A percentile compares a stretch with the other conserved stretches of the same genome.
phyloP scores from a whole-genome alignment of 768 basidiomycete species.

The Boletus reticuloceps region DNA sequence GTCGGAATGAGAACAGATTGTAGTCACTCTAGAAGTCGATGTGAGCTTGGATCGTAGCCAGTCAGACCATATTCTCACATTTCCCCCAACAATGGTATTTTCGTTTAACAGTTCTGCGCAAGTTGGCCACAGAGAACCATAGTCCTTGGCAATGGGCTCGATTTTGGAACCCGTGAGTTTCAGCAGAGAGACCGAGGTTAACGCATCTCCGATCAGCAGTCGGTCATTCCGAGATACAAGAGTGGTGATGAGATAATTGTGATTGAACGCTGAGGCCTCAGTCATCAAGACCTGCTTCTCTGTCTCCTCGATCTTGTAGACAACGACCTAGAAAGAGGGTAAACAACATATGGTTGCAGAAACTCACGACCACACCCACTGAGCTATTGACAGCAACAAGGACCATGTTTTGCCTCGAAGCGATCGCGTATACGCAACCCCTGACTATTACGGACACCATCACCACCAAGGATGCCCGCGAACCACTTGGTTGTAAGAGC shows the following conservation, averaged over 20 bases:
- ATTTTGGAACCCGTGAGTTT: conserved; percentile 45
- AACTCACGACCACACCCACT: conserved; percentile 40
- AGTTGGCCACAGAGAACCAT: conserved; percentile 72
- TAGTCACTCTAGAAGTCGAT: conserved; percentile 50
- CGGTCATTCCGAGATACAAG: conserved; percentile 53
- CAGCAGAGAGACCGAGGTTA: conserved; percentile 75
- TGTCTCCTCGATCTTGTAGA: conserved; percentile 42
- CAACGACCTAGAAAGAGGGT: conserved; percentile 40
- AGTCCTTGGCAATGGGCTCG: conserved; percentile 65
- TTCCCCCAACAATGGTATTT: conserved; percentile 64
- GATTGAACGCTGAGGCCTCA: conserved; percentile 63
- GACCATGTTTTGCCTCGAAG: conserved; percentile 47
- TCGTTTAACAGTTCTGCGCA: conserved; percentile 56
- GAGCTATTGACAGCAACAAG: conserved; percentile 75
- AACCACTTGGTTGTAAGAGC: conserved; percentile 41
- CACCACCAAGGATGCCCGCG: conserved; percentile 25
- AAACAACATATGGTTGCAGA: not conserved
- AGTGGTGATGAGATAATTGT: conserved; percentile 76
- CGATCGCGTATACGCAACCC: conserved; percentile 72
- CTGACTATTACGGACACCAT: conserved; percentile 44
- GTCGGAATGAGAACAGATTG: conserved; percentile 63
- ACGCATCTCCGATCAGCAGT: conserved; percentile 74
- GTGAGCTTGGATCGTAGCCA: conserved; percentile 7
- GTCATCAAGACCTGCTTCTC: conserved; percentile 31
- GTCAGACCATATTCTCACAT: conserved; percentile 47